Base-by-base conservation (phyloP, 176 grass and related monocot genomes). In the Triticum urartu region DNA sequence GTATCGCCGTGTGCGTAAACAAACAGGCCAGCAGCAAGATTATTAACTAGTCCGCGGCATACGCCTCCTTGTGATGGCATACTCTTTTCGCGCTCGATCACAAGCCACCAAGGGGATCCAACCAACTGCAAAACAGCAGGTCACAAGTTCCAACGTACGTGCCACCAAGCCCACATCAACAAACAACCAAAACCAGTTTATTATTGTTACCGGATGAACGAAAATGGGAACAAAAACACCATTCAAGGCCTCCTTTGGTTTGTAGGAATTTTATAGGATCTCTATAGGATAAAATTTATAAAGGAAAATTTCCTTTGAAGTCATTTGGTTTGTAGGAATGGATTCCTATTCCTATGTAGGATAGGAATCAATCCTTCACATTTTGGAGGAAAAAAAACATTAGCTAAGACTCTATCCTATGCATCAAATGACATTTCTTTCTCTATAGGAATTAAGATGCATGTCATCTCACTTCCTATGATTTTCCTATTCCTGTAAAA, bases 81-180 rank as follows among this genome's bases (percentile, higher is more conserved):
- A 79, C 25, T 60, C 75, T 86, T 87, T 87, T 20, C 79, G 75
- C 24, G 13, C 59, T 28, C 22, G 79, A 87, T 87, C 84, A n/a
- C 68, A 80, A 84, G 63, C 68, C 81, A 91, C 68, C 85, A 81
- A 84, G 80, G 67, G 77, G 48, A 84, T 60, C 45, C 61, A 91
- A 91, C 85, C 85, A 87, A 17, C 47, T 40, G 60, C 85, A 84
- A 80, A 80, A 80, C 69, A 76, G 89, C 48, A 76, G 34, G 69
- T 70, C 85, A 70, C 85, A 91, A 85, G 85, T 88, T 88, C 81
- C 81, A 84, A 84, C 77, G 75, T 24, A 39, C 68, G 15, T 58
- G 2, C 17, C 54, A 58, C 85, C 63, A 84, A 43, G 7, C 11
- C 60, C 85, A 68, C 24, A 68, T 48, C 77, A 69, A 68, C 89